Conservation (phyloP, 768 basidiomycete genomes). For the Cystoderma amianthinum region DNA sequence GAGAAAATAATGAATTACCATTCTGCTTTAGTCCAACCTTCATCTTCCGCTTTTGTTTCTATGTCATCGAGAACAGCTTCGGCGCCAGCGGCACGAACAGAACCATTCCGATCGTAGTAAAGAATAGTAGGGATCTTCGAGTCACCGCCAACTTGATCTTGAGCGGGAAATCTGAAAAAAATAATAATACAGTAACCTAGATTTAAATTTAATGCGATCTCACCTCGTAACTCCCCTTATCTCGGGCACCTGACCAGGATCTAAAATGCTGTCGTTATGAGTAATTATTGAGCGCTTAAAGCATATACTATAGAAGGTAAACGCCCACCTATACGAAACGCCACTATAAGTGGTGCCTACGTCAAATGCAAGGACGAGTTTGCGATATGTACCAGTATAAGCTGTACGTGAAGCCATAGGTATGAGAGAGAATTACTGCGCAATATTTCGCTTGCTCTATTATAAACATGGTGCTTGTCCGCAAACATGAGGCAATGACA, state of each 20-base stretch:
- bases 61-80: constrained; percentile 33
- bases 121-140: constrained; percentile 43
- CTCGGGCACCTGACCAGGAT: constrained; percentile 20
- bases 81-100: constrained; percentile 33
- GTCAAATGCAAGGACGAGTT: constrained; percentile 44
- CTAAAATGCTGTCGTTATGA: constrained; percentile 25
- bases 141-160: constrained; percentile 37
- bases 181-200: constrained; percentile 3
- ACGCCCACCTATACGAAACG: constrained; percentile 29
- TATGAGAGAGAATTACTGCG: neutral
- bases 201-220: neutral
- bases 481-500: neutral
- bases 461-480: neutral
- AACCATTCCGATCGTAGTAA: constrained; percentile 36
- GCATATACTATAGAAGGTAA: neutral
- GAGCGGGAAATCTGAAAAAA: constrained; percentile 33
- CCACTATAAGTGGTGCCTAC: constrained; percentile 47
- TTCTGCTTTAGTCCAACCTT: constrained; percentile 38
- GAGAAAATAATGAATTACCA: no score
- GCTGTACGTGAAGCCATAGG: constrained; percentile 18
- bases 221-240: constrained; percentile 31
- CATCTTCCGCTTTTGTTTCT: constrained; percentile 31
- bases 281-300: no score
- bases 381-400: constrained; percentile 31
- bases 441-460: neutral